Base-by-base conservation (phyloP, 345 rosid genomes). In the Capsella bursapastoris region DNA sequence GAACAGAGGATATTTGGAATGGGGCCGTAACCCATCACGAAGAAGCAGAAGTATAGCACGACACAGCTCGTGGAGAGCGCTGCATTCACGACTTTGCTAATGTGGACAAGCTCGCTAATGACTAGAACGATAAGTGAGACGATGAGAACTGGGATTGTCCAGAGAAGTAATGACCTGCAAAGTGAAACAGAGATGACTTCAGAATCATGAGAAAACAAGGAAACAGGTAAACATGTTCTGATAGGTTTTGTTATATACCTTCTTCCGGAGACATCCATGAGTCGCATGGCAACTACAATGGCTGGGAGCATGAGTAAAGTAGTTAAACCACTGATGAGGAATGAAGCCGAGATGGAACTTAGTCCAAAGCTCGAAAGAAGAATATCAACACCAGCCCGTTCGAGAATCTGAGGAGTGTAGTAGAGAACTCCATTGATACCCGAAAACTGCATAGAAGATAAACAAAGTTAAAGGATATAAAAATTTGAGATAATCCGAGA, bases 351-450 rank as follows among this genome's bases (percentile, higher is more conserved):
- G 28, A 71, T 77, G 3, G 99, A 68, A 72, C 96, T 62, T 41
- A 92, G 70, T 29, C 99, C 99, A 75, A 92, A 31, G 79, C 81
- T 69, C 27, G 92, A 71, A 56, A 95, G 91, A 64, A 92, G 92
- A 81, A 95, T 91, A 77, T 86, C 92, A 5, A 92, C 98, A 1
- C 98, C 99, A 16, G 98, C 97, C 0, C 86, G 77, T 79, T 92
- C 97, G 5, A 92, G 98, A 77, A 95, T 95, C 86, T 92, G 99
- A 75, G 99, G 99, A 48, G 98, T 95, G 85, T 95, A 95, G 83
- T 92, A 92, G 16, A 95, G 91, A 73, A 95, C 97, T 57, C 97
- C 99, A 57, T 88, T 90, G 76, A 95, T 92, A 57, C 99, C 98
- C 14, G 99, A 88, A 76, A 95, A 86, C 99, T 95, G 82, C 84